Percentiles rank a stretch among this genome's conserved stretches.
Conservation (phyloP, 495 filamentous ascomycete species). For the Penicillium turbatum region DNA sequence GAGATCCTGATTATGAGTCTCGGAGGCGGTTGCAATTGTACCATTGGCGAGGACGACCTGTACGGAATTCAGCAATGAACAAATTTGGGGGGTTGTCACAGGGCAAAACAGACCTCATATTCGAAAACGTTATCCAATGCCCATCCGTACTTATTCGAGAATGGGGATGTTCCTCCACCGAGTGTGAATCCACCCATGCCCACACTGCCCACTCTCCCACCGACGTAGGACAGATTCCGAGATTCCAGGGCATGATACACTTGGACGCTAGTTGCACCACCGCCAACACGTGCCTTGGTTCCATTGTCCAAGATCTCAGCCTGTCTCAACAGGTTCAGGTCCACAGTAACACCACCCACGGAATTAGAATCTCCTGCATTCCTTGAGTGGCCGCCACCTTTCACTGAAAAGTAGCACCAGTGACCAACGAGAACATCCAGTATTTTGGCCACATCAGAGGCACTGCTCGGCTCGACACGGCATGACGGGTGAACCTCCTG, state of each 20-base stretch:
- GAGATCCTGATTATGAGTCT: conserved; percentile 31
- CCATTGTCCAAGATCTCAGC: conserved; percentile 31
- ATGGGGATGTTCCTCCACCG: conserved; percentile 27
- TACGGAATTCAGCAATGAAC: neutral
- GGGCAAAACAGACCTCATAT: conserved; percentile 46
- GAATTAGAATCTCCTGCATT: conserved; percentile 26
- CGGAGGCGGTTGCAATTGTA: conserved; percentile 29
- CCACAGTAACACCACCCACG: conserved; percentile 28
- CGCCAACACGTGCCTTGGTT: conserved; percentile 34
- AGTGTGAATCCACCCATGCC: conserved; percentile 51
- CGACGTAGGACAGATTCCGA: conserved; percentile 42
- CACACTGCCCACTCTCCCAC: conserved; percentile 49
- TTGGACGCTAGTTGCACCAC: conserved; percentile 35
- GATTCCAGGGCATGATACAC: conserved; percentile 46
- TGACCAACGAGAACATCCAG: conserved; percentile 11
- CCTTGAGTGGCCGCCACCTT: conserved; percentile 39
- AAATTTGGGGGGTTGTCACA: too few relatives aligned
- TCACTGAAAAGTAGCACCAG: conserved; percentile 45
- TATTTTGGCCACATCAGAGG: conserved; percentile 25
- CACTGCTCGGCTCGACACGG: conserved; percentile 40
- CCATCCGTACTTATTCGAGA: conserved; percentile 41
- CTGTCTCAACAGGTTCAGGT: conserved; percentile 29
- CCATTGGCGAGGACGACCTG: conserved; percentile 36
- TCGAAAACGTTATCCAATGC: conserved; percentile 44
- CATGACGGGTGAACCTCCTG: conserved; percentile 43